Conservation (phyloP, 2,329 filamentous ascomycete species). For the Zasmidium citrigriseum region DNA sequence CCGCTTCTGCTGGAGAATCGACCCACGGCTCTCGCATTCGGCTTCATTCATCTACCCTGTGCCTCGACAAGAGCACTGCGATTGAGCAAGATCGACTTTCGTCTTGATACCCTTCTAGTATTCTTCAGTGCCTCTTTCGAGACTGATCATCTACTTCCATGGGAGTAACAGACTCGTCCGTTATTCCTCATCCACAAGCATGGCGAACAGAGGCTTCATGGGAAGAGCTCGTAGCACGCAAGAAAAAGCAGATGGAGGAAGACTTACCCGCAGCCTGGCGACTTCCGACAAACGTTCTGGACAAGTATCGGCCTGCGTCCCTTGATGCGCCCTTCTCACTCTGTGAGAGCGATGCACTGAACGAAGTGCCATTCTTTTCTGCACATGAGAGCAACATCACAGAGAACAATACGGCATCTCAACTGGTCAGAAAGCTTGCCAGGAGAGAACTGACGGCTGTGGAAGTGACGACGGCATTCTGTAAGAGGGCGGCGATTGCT, state of each 20-base stretch:
- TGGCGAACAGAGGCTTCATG: background rate
- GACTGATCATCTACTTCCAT: no score
- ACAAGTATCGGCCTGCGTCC: background rate
- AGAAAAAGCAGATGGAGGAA: background rate
- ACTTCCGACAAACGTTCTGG: background rate
- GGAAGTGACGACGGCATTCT: conserved; percentile 40
- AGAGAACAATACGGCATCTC: background rate
- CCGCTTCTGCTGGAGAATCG: no score
- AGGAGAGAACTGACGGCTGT: conserved; percentile 11
- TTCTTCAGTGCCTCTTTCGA: no score
- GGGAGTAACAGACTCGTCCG: no score
- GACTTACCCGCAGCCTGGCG: background rate
- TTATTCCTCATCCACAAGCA: background rate
- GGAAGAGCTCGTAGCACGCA: background rate
- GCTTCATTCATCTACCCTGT: no score
- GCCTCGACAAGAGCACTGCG: no score
- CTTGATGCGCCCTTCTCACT: background rate
- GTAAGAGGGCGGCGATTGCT: conserved; percentile 35
- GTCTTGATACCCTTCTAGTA: no score
- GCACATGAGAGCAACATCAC: background rate
- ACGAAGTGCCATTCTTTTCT: background rate
- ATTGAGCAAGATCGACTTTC: no score
- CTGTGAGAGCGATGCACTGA: background rate
- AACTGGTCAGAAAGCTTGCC: background rate
- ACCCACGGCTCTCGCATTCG: no score